Evolutionary conservation across 148 eudicot species (phyloP).

Genomic region (Persicaria tinctoria): DNA sequence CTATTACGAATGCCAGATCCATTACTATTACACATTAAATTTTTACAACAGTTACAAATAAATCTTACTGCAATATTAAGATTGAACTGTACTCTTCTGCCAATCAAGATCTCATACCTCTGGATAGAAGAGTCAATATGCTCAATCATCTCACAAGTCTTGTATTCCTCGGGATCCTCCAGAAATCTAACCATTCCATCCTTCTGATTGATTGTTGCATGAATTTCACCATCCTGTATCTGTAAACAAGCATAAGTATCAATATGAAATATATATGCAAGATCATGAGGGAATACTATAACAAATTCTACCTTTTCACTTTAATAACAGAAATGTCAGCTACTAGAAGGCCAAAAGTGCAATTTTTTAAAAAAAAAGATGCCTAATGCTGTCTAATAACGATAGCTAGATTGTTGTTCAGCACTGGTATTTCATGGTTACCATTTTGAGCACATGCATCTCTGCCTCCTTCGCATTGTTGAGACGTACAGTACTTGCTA

Average conservation of each 20-base stretch:
- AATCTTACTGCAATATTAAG: not conserved
- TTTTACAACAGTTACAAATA: not conserved
- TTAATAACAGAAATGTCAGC: not conserved
- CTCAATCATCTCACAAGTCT: slow-evolving; percentile 89
- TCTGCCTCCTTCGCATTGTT: slow-evolving; percentile 82
- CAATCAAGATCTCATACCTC: slow-evolving; percentile 35
- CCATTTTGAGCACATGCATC: slow-evolving; percentile 96
- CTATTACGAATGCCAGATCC: not conserved
- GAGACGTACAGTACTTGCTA: slow-evolving; percentile 69
- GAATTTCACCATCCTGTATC: slow-evolving; percentile 86
- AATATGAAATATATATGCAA: slow-evolving; percentile 1
- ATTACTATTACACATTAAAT: not conserved
- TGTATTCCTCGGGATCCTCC: slow-evolving; percentile 95
- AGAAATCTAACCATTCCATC: slow-evolving; percentile 98
- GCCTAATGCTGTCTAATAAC: not conserved
- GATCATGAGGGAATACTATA: not conserved
- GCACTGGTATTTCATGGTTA: slow-evolving; percentile 18
- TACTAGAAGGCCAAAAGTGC: not conserved
- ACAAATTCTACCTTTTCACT: slow-evolving; percentile 6
- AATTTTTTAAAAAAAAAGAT: not conserved
- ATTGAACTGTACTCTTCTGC: not conserved
- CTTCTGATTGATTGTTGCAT: slow-evolving; percentile 91
- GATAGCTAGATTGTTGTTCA: not conserved
- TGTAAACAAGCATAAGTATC: slow-evolving; percentile 16
- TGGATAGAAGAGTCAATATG: slow-evolving; percentile 75